Evolutionary conservation across 768 basidiomycete species (phyloP).

Genomic region (Tylopilus intermedius): DNA sequence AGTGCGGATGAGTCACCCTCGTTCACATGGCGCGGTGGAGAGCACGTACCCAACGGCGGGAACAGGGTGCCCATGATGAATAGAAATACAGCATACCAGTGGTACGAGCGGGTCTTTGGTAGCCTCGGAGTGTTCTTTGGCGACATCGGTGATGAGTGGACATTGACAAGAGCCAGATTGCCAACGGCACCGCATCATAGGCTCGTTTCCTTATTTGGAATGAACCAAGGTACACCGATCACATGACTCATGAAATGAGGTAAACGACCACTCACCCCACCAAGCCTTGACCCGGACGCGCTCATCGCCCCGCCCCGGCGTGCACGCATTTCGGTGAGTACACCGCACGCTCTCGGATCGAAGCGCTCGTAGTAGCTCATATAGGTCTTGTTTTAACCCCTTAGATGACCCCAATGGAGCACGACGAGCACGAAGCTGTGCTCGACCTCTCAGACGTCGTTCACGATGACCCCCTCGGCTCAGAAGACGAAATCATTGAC

Average conservation of each 20-base stretch:
- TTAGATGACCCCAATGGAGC: constrained; percentile 33
- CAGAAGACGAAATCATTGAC: constrained; percentile 42
- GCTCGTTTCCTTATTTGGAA: constrained; percentile 5
- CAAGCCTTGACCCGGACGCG: constrained; percentile 18
- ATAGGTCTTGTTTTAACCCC: background rate
- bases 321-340: constrained; percentile 19
- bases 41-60: constrained; percentile 74
- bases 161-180: background rate
- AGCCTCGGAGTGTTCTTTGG: constrained; percentile 53
- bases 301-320: constrained; percentile 19
- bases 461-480: constrained; percentile 69
- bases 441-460: constrained; percentile 81
- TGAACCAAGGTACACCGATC: constrained; percentile 3
- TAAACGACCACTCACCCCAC: constrained; percentile 14
- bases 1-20: background rate
- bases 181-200: background rate
- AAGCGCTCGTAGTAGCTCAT: background rate
- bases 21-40: background rate
- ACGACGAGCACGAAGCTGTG: constrained; percentile 57
- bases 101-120: constrained; percentile 57
- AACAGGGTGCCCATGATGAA: constrained; percentile 88
- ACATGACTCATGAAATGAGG: constrained; percentile 29
- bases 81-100: constrained; percentile 76
- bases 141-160: constrained; percentile 21
- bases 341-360: background rate